phyloP scores from a whole-genome alignment of 495 filamentous ascomycete species.

The Acidiella bohemica region DNA sequence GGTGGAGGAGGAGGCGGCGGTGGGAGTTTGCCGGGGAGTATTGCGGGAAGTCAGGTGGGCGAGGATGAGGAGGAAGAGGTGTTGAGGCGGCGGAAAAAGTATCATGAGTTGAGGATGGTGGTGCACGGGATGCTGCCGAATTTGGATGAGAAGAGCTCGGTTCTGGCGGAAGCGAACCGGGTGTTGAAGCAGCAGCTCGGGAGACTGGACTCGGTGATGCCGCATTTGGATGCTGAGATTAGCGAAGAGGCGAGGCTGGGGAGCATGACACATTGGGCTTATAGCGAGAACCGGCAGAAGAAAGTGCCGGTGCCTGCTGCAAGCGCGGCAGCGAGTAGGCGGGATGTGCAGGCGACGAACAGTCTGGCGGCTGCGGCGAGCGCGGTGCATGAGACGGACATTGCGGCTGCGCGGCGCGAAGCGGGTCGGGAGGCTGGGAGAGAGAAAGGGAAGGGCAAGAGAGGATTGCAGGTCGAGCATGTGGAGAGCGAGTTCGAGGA shows the following conservation, averaged over 20 bases:
- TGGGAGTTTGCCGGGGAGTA: background rate
- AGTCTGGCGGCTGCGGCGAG: constrained; percentile 52
- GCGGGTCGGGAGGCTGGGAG: constrained; percentile 63
- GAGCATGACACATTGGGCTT: constrained; percentile 89
- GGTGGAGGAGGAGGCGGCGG: background rate
- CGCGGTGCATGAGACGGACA: constrained; percentile 63
- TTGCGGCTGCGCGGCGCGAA: constrained; percentile 61
- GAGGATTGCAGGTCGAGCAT: constrained; percentile 33
- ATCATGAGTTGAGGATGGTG: constrained; percentile 23
- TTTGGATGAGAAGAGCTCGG: constrained; percentile 92
- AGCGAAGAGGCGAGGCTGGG: constrained; percentile 89
- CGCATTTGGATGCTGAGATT: constrained; percentile 73
- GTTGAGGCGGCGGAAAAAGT: constrained; percentile 23
- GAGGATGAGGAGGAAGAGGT: constrained; percentile 19
- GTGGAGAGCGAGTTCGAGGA: constrained; percentile 72
- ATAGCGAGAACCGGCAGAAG: constrained; percentile 62
- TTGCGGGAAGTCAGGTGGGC: constrained; percentile 4
- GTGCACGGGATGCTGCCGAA: constrained; percentile 62
- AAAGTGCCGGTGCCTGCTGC: constrained; percentile 42
- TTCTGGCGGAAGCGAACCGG: constrained; percentile 78
- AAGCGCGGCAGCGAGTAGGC: constrained; percentile 54
- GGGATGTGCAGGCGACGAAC: constrained; percentile 60
- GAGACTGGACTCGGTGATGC: constrained; percentile 71
- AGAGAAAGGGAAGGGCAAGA: constrained; percentile 40
- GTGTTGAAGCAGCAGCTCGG: constrained; percentile 72